Evolutionary conservation across 345 rosid genomes (phyloP).

Genomic region (Physaria fendleri): DNA sequence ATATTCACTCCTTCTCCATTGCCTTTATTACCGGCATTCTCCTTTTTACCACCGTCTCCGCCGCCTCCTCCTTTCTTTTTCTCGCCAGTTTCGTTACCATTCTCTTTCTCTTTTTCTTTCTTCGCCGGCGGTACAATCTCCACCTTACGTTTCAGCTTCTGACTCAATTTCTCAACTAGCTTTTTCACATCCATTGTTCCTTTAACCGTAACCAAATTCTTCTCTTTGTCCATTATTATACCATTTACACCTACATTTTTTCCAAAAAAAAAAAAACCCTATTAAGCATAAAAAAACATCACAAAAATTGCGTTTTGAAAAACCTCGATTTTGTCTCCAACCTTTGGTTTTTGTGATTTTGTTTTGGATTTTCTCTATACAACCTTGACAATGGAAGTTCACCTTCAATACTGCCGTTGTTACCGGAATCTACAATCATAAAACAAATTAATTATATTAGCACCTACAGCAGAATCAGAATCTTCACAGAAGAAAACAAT

Average conservation of each 20-base stretch:
- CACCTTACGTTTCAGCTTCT: constrained; percentile 56
- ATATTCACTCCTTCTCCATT: constrained; percentile 32
- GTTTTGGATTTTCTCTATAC: constrained; percentile 45
- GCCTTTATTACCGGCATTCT: too few species aligned
- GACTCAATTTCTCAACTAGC: constrained; percentile 35
- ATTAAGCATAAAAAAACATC: background rate
- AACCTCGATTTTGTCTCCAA: constrained; percentile 18
- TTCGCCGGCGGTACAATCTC: constrained; percentile 68
- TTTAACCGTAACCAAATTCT: constrained; percentile 64
- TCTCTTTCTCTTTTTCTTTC: constrained; percentile 48
- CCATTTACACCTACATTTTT: constrained; percentile 62
- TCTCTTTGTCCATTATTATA: constrained; percentile 44
- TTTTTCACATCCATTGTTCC: constrained; percentile 70
- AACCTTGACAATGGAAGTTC: constrained; percentile 56
- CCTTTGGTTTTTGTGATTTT: constrained; percentile 42
- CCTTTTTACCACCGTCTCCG: too few species aligned
- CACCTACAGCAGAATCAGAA: too few species aligned
- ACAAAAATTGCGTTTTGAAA: background rate
- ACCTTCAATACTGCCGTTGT: constrained; percentile 55
- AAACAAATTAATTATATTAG: too few species aligned
- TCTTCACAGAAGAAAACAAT: too few species aligned
- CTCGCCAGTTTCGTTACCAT: constrained; percentile 17
- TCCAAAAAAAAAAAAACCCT: background rate
- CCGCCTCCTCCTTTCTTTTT: constrained; percentile 26
- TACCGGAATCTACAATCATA: constrained; percentile 54